Conservation (phyloP, 768 basidiomycete genomes). For the Tremella yokohamensis region DNA sequence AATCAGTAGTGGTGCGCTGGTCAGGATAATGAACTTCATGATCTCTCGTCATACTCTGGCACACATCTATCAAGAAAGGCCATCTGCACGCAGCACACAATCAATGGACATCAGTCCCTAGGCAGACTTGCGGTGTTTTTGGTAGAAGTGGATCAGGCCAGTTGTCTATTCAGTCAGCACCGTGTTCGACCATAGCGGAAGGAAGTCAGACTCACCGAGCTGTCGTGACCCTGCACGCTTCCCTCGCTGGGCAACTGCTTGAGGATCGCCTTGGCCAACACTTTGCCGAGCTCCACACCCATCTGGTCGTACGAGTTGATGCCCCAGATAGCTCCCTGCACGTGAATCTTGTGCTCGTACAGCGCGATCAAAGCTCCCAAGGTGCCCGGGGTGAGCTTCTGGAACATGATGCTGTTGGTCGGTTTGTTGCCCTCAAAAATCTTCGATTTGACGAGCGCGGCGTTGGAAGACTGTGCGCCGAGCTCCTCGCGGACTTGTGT, state of each 20-base stretch:
- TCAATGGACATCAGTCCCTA: neutral
- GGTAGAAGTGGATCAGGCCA: constrained; percentile 94
- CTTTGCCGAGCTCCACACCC: constrained; percentile 97
- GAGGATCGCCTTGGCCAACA: constrained; percentile 89
- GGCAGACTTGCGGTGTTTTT: constrained; percentile 63
- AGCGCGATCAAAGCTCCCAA: constrained; percentile 60
- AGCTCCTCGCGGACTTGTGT: constrained; percentile 67
- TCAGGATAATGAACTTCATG: too few relatives aligned
- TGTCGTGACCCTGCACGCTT: constrained; percentile 80
- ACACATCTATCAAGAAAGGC: too few relatives aligned
- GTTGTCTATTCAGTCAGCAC: constrained; percentile 63
- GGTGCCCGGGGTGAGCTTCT: constrained; percentile 79
- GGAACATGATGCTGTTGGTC: constrained; percentile 95
- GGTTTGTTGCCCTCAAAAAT: constrained; percentile 97
- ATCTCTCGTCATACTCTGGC: too few relatives aligned
- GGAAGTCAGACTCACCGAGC: constrained; percentile 57
- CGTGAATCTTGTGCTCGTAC: constrained; percentile 92
- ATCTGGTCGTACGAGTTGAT: constrained; percentile 99
- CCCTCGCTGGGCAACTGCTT: constrained; percentile 64
- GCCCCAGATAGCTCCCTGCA: constrained; percentile 94
- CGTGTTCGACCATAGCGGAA: neutral
- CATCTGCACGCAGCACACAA: neutral
- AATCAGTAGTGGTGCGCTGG: too few relatives aligned
- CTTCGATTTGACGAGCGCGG: constrained; percentile 89
- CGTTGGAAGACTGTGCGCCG: constrained; percentile 58